phyloP scores from a whole-genome alignment of 768 basidiomycete genomes.

The Tulasnella sp. region DNA sequence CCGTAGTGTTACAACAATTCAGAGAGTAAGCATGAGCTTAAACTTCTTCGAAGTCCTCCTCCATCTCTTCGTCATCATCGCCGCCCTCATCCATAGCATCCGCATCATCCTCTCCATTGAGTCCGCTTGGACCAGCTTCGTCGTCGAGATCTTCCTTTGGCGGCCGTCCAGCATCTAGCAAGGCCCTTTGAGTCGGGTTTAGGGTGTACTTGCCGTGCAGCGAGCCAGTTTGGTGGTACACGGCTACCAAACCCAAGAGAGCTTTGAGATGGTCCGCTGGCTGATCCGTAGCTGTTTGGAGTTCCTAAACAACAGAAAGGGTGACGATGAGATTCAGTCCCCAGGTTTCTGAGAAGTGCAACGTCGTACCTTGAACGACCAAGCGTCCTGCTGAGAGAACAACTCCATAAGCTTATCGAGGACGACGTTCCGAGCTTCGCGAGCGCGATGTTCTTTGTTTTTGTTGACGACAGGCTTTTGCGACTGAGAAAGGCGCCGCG shows the following conservation, averaged over 20 bases:
- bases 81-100: neutral
- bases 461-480: neutral
- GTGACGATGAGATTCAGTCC: neutral
- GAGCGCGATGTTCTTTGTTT: conserved; percentile 21
- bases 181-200: conserved; percentile 2
- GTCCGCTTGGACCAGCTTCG: conserved; percentile 6
- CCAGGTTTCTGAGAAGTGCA: neutral
- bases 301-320: neutral
- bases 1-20: neutral
- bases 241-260: conserved; percentile 22
- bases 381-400: conserved; percentile 29
- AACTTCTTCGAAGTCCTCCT: conserved; percentile 15
- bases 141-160: neutral
- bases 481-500: neutral
- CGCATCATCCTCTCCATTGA: neutral
- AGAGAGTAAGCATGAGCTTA: neutral
- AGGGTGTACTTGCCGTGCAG: conserved; percentile 1
- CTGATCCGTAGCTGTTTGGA: conserved; percentile 23
- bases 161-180: neutral
- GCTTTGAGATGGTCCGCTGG: conserved; percentile 26
- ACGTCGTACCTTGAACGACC: conserved; percentile 21
- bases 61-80: conserved; percentile 12
- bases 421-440: conserved; percentile 29
- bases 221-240: conserved; percentile 20
- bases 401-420: conserved; percentile 27